Percentiles rank a stretch among this genome's conserved stretches.
Evolutionary conservation across 768 basidiomycete species (phyloP).

Genomic region (Pulveroboletus frians): DNA sequence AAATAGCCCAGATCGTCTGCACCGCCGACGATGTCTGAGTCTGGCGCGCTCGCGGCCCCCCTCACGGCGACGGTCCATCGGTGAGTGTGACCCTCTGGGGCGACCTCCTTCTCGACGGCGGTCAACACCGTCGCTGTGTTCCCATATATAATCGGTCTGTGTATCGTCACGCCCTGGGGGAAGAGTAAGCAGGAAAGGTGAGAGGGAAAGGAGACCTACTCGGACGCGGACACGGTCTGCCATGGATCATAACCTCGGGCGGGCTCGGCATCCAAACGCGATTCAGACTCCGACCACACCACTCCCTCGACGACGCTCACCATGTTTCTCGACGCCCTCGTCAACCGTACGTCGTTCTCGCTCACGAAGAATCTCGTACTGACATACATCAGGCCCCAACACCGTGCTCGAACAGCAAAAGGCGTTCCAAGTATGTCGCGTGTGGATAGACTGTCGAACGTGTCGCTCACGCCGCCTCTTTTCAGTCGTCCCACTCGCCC

Average conservation of each 20-base stretch:
- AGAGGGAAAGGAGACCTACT: conserved; percentile 40
- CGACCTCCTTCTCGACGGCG: conserved; percentile 57
- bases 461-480: conserved; percentile 5
- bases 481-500: conserved; percentile 39
- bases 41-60: conserved; percentile 71
- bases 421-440: conserved; percentile 51
- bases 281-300: conserved; percentile 31
- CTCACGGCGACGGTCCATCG: conserved; percentile 95
- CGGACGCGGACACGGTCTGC: conserved; percentile 74
- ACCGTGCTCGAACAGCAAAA: conserved; percentile 60
- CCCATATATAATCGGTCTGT: conserved; percentile 91
- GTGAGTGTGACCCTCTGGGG: conserved; percentile 79
- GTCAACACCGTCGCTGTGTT: conserved; percentile 83
- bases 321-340: conserved; percentile 57
- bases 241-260: conserved; percentile 43
- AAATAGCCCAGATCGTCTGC: conserved; percentile 88
- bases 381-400: conserved; percentile 48
- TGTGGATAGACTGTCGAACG: not conserved
- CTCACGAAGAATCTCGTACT: not conserved
- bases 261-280: conserved; percentile 33
- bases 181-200: not conserved
- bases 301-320: not conserved
- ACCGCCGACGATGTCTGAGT: conserved; percentile 78
- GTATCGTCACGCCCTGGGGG: conserved; percentile 75
- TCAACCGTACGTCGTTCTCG: conserved; percentile 49